Conservation (phyloP, 306 rosid species). For the Sicyos edulis region DNA sequence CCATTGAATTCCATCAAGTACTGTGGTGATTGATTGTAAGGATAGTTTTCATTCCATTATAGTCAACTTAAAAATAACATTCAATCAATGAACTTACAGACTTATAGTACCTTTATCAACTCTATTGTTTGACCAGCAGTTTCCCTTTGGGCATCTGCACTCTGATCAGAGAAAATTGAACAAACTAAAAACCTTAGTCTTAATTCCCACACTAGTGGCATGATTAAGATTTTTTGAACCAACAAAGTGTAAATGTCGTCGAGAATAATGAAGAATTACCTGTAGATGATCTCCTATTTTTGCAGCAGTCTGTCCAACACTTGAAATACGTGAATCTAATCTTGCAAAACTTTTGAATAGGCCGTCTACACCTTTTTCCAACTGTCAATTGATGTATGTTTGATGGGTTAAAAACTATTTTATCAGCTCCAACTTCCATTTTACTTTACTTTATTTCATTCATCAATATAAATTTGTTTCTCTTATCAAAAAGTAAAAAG, state of each 20-base stretch:
- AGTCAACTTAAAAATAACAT: not conserved
- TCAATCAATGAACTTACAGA: conserved; percentile 22
- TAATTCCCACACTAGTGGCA: not conserved
- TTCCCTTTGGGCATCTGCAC: conserved; percentile 96
- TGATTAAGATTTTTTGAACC: not conserved
- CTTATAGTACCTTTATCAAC: conserved; percentile 64
- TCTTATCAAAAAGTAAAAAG: too few relatives aligned
- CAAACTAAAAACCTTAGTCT: conserved; percentile 11
- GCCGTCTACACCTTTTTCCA: conserved; percentile 97
- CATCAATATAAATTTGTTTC: too few relatives aligned
- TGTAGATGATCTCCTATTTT: conserved; percentile 98
- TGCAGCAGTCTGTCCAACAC: conserved; percentile 99
- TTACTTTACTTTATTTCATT: not conserved
- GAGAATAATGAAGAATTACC: conserved; percentile 41
- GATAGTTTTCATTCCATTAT: conserved; percentile 27
- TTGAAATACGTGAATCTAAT: conserved; percentile 91
- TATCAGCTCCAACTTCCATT: not conserved
- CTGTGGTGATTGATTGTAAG: conserved; percentile 47
- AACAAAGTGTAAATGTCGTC: not conserved
- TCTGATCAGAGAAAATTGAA: conserved; percentile 50
- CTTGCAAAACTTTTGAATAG: conserved; percentile 95
- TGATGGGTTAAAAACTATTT: conserved; percentile 18
- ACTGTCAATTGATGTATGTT: conserved; percentile 38
- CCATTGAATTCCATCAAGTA: conserved; percentile 97
- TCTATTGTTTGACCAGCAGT: conserved; percentile 97